phyloP scores from a whole-genome alignment of 208 protist species.

The Herpetomonas tarakana region DNA sequence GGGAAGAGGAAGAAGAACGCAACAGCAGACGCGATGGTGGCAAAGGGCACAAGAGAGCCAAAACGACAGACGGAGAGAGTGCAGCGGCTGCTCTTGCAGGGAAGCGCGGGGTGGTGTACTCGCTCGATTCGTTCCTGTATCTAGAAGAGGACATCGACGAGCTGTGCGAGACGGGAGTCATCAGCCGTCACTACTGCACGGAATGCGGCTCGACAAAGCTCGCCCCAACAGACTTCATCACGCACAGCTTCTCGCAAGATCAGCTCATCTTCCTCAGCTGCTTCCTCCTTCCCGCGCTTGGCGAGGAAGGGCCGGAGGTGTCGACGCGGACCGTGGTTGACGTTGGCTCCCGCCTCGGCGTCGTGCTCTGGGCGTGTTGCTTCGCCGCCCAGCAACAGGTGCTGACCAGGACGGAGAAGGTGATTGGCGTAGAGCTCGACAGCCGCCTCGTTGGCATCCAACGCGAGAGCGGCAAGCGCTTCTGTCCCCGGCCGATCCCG shows the following conservation, averaged over 20 bases:
- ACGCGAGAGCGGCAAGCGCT: slow-evolving; percentile 23
- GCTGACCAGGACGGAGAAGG: slow-evolving; percentile 15
- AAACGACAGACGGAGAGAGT: no score
- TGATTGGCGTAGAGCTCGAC: slow-evolving; percentile 38
- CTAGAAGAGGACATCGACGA: slow-evolving; percentile 62
- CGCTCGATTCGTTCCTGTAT: slow-evolving; percentile 80
- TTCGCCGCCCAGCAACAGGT: slow-evolving; percentile 45
- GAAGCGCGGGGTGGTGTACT: slow-evolving; percentile 36
- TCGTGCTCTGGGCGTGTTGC: slow-evolving; percentile 58
- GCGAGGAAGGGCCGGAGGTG: slow-evolving; percentile 1
- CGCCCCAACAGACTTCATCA: slow-evolving; percentile 67
- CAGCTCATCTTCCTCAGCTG: slow-evolving; percentile 75
- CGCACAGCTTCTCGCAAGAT: slow-evolving; percentile 81
- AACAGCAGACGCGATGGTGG: neutral
- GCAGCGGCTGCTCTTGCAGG: neutral
- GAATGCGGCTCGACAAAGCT: slow-evolving; percentile 57
- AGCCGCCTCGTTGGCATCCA: slow-evolving; percentile 18
- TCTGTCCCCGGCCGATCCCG: slow-evolving; percentile 14
- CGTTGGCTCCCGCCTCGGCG: slow-evolving; percentile 77
- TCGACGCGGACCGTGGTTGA: slow-evolving; percentile 33
- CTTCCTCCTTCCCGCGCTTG: slow-evolving; percentile 44
- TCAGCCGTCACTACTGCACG: slow-evolving; percentile 69
- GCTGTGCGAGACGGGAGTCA: slow-evolving; percentile 30
- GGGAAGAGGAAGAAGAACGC: neutral
- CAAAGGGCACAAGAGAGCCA: neutral